A percentile compares a stretch with the other conserved stretches of the same genome.
Evolutionary conservation across 75 land plant species (phyloP).

Genomic region (Picea sitchensis): DNA sequence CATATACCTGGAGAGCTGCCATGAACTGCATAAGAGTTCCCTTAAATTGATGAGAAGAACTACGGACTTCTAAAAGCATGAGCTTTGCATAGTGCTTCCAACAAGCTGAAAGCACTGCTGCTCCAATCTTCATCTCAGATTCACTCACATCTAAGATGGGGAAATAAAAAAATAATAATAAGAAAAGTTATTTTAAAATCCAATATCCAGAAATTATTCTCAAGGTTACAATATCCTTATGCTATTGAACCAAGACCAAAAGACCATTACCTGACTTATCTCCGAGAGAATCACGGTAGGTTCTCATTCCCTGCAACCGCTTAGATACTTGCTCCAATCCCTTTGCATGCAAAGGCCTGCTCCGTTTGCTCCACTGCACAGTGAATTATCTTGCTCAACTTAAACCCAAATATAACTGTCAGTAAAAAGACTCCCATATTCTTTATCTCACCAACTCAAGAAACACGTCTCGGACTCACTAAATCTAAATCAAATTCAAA

Average conservation of each 20-base stretch:
- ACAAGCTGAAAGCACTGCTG: conserved; percentile 54
- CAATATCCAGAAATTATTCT: neutral
- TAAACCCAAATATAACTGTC: neutral
- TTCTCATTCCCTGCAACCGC: conserved; percentile 41
- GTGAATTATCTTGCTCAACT: neutral
- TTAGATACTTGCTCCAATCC: conserved; percentile 49
- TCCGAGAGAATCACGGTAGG: conserved; percentile 21
- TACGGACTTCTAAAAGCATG: conserved; percentile 47
- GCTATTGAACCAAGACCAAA: too few species aligned
- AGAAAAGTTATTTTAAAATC: conserved; percentile 1
- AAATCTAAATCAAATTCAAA: neutral
- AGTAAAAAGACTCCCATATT: neutral
- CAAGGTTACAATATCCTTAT: neutral
- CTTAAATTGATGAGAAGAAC: conserved; percentile 27
- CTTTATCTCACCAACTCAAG: neutral
- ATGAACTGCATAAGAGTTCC: conserved; percentile 55
- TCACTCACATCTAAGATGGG: conserved; percentile 20
- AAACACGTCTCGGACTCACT: neutral
- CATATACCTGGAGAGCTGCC: conserved; percentile 59
- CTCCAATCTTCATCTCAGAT: conserved; percentile 27
- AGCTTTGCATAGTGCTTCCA: conserved; percentile 69
- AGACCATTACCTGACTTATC: conserved; percentile 33
- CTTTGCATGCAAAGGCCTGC: conserved; percentile 56
- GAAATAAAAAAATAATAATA: neutral
- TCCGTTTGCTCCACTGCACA: conserved; percentile 63